Conservation (phyloP, 371 early-diverging fungal genomes). For the Mortierella sp. region DNA sequence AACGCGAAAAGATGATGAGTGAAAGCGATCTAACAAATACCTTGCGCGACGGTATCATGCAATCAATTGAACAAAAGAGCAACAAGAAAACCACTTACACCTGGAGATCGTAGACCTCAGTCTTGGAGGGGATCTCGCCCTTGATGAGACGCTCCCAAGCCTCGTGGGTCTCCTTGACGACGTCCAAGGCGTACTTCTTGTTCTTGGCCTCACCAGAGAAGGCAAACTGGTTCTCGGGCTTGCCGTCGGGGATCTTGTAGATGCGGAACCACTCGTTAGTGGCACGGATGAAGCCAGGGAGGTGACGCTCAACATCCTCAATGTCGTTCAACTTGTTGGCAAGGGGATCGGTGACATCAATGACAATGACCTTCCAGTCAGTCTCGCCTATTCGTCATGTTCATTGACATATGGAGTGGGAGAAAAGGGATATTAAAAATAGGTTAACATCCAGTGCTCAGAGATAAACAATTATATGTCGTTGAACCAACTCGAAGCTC, state of each 20-base stretch:
- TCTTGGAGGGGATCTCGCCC: conserved; percentile 68
- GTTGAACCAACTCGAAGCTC: conserved; percentile 11
- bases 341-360: conserved; percentile 96
- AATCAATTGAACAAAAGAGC: background rate
- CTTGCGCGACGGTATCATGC: background rate
- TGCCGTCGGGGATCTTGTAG: conserved; percentile 99
- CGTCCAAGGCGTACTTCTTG: conserved; percentile 92
- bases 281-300: conserved; percentile 96
- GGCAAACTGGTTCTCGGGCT: conserved; percentile 98
- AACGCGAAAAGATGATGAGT: conserved; percentile 13
- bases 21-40: background rate
- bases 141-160: conserved; percentile 94
- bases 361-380: conserved; percentile 99
- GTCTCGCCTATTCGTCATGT: conserved; percentile 83
- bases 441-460: conserved; percentile 12
- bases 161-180: conserved; percentile 95
- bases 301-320: conserved; percentile 96
- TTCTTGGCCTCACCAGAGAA: conserved; percentile 94
- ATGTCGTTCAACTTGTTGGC: conserved; percentile 96
- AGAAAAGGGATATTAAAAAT: conserved; percentile 7
- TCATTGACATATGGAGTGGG: background rate
- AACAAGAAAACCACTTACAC: conserved; percentile 62
- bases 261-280: conserved; percentile 99
- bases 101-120: conserved; percentile 79
- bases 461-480: conserved; percentile 13